Percentiles rank a stretch among this genome's conserved stretches.
These are phyloP conservation scores for Sicyos baderoa DNA, from an alignment of 306 rosid species.

Conservation along the genomic window DNA sequence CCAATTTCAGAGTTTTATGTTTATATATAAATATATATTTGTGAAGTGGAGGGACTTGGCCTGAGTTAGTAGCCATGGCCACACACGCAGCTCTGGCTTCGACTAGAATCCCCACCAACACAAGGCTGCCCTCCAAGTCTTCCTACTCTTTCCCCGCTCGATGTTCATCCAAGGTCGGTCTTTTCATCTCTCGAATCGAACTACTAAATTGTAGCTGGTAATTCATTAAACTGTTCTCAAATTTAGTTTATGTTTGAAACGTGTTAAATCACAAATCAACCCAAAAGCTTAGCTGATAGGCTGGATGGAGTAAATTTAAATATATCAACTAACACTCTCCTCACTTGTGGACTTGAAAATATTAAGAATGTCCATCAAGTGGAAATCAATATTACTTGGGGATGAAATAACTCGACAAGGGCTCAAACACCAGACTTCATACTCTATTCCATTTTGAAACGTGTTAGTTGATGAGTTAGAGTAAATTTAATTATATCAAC, in stretches of 20 bases:
- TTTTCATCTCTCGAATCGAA: slow-evolving; percentile 11
- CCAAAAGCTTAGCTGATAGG: too few relatives aligned
- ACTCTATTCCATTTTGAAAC: too few relatives aligned
- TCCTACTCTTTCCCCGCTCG: slow-evolving; percentile 43
- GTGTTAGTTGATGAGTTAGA: too few relatives aligned
- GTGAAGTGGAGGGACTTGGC: slow-evolving; percentile 2
- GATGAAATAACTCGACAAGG: too few relatives aligned
- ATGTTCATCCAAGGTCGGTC: slow-evolving; percentile 58
- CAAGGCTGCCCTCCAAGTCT: slow-evolving; percentile 66
- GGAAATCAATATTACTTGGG: too few relatives aligned
- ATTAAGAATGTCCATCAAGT: too few relatives aligned
- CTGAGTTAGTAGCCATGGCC: slow-evolving; percentile 53
- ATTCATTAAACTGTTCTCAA: background rate
- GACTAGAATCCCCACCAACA: slow-evolving; percentile 59
- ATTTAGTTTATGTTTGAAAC: background rate
- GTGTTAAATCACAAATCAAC: too few relatives aligned
- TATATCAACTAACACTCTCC: too few relatives aligned
- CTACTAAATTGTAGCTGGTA: background rate
- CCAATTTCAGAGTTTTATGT: background rate
- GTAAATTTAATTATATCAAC: too few relatives aligned
- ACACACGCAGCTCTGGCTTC: slow-evolving; percentile 89
- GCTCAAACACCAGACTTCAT: too few relatives aligned
- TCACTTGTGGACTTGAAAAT: too few relatives aligned
- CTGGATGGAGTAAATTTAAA: too few relatives aligned
- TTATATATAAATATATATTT: background rate